Evolutionary conservation across 2,329 filamentous ascomycete species (phyloP).

Genomic region (Penicillium expansum): DNA sequence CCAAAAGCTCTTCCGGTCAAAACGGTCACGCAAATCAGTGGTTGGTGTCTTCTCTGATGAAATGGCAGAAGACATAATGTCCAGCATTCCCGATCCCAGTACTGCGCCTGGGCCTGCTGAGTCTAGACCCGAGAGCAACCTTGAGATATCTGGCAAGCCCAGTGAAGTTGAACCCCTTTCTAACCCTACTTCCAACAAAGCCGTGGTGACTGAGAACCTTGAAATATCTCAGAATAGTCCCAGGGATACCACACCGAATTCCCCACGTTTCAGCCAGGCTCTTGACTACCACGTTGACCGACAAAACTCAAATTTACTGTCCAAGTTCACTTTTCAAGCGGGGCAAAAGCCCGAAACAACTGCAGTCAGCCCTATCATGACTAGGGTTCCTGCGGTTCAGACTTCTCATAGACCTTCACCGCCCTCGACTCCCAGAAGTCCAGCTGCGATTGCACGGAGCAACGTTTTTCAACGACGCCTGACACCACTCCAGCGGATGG

Average conservation of each 20-base stretch:
- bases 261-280: constrained; percentile 31
- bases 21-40: constrained; percentile 43
- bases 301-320: constrained; percentile 37
- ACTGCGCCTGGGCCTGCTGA: constrained; percentile 3
- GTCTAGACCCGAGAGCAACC: not conserved
- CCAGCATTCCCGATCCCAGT: constrained; percentile 42
- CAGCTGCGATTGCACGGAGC: constrained; percentile 9
- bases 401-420: constrained; percentile 1
- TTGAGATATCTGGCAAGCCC: not conserved
- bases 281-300: constrained; percentile 37
- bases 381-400: constrained; percentile 14
- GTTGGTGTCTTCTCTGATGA: constrained; percentile 55
- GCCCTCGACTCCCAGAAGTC: constrained; percentile 14
- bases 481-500: constrained; percentile 44
- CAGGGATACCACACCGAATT: constrained; percentile 9
- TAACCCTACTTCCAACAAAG: not conserved
- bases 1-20: constrained; percentile 36
- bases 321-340: constrained; percentile 36
- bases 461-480: constrained; percentile 22
- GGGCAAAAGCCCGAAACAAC: constrained; percentile 1
- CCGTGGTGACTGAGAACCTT: not conserved
- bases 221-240: constrained; percentile 5
- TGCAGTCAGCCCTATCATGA: constrained; percentile 1
- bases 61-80: constrained; percentile 50
- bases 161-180: not conserved